A percentile compares a stretch with the other conserved stretches of the same genome.
Conservation (phyloP, 2,329 filamentous ascomycete species). For the Drechslerella coelobrocha region DNA sequence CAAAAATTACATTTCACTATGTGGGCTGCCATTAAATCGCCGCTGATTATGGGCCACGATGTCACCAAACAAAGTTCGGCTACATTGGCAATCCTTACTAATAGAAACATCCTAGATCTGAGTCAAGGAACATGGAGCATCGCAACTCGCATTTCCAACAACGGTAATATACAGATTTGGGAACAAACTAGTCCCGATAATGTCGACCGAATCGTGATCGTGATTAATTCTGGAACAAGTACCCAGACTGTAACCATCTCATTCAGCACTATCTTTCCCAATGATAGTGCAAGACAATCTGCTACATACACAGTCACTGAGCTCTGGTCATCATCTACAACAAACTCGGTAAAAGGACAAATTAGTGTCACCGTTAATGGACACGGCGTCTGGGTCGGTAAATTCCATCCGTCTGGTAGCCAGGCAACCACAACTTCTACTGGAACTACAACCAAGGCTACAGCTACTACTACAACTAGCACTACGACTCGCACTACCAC, state of each 20-base stretch:
- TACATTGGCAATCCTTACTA: conserved; percentile 59
- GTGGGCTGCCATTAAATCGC: conserved; percentile 62
- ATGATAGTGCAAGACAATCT: conserved; percentile 19
- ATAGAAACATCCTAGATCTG: conserved; percentile 60
- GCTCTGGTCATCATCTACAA: conserved; percentile 59
- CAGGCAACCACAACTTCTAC: no score
- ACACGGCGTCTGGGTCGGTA: conserved; percentile 28
- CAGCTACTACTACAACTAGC: neutral
- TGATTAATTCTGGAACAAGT: conserved; percentile 21
- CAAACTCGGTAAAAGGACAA: conserved; percentile 22
- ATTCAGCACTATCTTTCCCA: conserved; percentile 22
- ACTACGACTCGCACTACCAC: conserved; percentile 9
- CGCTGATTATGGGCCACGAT: conserved; percentile 60
- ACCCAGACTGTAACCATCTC: conserved; percentile 19
- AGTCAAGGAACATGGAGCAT: conserved; percentile 58
- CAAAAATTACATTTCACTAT: conserved; percentile 61
- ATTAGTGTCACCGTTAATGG: conserved; percentile 20
- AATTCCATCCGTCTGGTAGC: conserved; percentile 13
- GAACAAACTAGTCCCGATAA: conserved; percentile 55
- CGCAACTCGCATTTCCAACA: conserved; percentile 51
- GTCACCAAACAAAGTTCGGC: conserved; percentile 56
- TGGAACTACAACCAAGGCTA: neutral
- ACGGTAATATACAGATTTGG: conserved; percentile 25
- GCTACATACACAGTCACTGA: conserved; percentile 57
- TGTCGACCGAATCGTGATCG: conserved; percentile 56